These are phyloP conservation scores for Anthracocystis walkeri DNA, from an alignment of 1,284 basidiomycete species.

Conservation along the genomic window DNA sequence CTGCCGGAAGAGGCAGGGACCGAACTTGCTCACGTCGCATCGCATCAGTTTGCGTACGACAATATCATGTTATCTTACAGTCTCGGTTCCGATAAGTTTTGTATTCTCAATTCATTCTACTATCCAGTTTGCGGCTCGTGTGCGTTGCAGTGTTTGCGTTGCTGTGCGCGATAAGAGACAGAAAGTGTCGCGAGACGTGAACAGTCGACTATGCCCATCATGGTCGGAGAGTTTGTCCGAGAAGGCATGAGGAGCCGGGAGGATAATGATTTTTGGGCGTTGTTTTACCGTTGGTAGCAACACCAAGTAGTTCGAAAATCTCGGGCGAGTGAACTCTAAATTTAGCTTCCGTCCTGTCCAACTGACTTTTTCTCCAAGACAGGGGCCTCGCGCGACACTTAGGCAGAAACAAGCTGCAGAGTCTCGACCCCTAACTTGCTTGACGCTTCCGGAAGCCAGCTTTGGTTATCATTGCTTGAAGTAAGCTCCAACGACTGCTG, in stretches of 20 bases:
- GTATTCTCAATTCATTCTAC: neutral
- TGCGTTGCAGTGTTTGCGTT: too few relatives aligned
- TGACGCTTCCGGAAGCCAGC: neutral
- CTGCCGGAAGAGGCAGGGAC: slow-evolving; percentile 22
- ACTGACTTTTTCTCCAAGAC: slow-evolving; percentile 8
- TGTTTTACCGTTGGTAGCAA: neutral
- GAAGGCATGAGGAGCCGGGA: too few relatives aligned
- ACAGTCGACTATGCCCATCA: too few relatives aligned
- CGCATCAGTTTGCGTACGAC: neutral
- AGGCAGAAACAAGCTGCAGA: slow-evolving; percentile 1
- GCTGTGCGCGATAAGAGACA: too few relatives aligned
- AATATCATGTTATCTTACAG: neutral
- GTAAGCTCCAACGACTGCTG: too few relatives aligned
- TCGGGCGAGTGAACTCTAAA: slow-evolving; percentile 4
- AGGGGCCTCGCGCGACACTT: slow-evolving; percentile 19
- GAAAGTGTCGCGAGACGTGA: too few relatives aligned
- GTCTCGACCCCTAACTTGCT: slow-evolving; percentile 1
- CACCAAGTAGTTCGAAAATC: neutral
- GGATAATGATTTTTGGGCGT: too few relatives aligned
- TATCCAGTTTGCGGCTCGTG: neutral
- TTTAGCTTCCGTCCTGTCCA: neutral
- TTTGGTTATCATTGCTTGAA: too few relatives aligned
- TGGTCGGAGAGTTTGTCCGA: neutral
- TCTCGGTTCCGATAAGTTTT: neutral
- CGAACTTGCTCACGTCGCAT: neutral